phyloP scores from a whole-genome alignment of 495 filamentous ascomycete species.

The Tricharina praecox region DNA sequence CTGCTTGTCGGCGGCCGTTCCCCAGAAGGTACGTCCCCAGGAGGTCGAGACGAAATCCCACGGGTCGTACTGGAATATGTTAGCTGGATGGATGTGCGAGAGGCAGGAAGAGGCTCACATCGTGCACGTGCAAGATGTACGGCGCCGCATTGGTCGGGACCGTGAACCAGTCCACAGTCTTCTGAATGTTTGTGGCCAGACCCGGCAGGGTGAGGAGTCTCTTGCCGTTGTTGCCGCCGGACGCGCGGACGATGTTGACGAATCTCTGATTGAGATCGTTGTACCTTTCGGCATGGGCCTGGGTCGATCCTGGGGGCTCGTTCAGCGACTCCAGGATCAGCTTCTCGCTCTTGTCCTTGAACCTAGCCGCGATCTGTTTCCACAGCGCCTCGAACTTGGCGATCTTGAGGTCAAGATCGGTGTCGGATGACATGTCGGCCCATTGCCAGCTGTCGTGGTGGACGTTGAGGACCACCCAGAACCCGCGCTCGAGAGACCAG shows the following conservation, averaged over 20 bases:
- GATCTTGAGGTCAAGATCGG: constrained; percentile 38
- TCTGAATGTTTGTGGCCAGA: constrained; percentile 34
- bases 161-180: constrained; percentile 38
- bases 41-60: constrained; percentile 24
- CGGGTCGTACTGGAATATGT: constrained; percentile 43
- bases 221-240: constrained; percentile 40
- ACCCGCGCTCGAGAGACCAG: constrained; percentile 34
- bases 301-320: constrained; percentile 36
- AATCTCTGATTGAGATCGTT: constrained; percentile 45
- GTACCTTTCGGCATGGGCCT: constrained; percentile 33
- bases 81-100: too few relatives aligned
- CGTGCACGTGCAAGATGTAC: constrained; percentile 38
- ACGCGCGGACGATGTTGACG: constrained; percentile 36
- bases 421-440: constrained; percentile 37
- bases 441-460: constrained; percentile 47
- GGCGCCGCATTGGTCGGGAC: constrained; percentile 35
- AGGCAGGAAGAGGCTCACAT: too few relatives aligned
- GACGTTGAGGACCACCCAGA: constrained; percentile 42
- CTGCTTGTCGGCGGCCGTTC: constrained; percentile 37
- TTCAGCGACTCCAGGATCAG: constrained; percentile 48
- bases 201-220: constrained; percentile 43
- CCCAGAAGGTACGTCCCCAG: constrained; percentile 45
- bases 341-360: constrained; percentile 37
- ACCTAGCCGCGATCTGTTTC: constrained; percentile 41
- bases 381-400: constrained; percentile 41